Evolutionary conservation across 1,284 basidiomycete species (phyloP).

Genomic region (Puccinia novopanici): DNA sequence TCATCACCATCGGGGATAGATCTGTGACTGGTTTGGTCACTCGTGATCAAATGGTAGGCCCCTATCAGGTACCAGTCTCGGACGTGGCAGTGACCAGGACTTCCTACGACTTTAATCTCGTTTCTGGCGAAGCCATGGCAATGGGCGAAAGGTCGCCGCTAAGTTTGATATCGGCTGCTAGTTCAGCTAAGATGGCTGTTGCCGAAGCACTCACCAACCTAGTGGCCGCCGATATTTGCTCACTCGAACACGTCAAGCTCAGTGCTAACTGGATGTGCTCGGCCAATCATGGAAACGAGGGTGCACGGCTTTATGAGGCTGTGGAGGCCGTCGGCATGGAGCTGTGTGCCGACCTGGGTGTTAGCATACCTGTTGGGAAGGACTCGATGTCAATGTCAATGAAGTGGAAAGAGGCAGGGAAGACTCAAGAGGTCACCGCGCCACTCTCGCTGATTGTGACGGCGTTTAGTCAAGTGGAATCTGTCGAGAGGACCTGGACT

Average conservation of each 20-base stretch:
- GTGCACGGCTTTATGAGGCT: constrained; percentile 87
- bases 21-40: constrained; percentile 90
- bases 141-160: constrained; percentile 97
- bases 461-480: constrained; percentile 83
- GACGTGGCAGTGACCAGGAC: constrained; percentile 94
- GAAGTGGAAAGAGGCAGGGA: constrained; percentile 74
- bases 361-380: constrained; percentile 96
- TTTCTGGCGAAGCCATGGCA: constrained; percentile 89
- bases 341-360: constrained; percentile 87
- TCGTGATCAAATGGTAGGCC: constrained; percentile 98
- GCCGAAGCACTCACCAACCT: constrained; percentile 92
- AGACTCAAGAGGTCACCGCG: constrained; percentile 72
- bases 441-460: constrained; percentile 92
- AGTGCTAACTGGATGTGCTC: constrained; percentile 99
- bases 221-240: constrained; percentile 74
- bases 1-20: constrained; percentile 97
- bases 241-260: constrained; percentile 78
- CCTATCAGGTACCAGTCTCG: constrained; percentile 96
- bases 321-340: constrained; percentile 91
- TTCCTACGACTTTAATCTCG: constrained; percentile 78
- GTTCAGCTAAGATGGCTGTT: constrained; percentile 93
- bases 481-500: constrained; percentile 85
- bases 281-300: constrained; percentile 85
- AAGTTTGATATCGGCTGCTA: constrained; percentile 80
- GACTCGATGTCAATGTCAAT: constrained; percentile 99